A percentile compares a stretch with the other conserved stretches of the same genome.
Evolutionary conservation across 1,139 yeast species (phyloP).

Genomic region (Hyphopichia khmerensis): DNA sequence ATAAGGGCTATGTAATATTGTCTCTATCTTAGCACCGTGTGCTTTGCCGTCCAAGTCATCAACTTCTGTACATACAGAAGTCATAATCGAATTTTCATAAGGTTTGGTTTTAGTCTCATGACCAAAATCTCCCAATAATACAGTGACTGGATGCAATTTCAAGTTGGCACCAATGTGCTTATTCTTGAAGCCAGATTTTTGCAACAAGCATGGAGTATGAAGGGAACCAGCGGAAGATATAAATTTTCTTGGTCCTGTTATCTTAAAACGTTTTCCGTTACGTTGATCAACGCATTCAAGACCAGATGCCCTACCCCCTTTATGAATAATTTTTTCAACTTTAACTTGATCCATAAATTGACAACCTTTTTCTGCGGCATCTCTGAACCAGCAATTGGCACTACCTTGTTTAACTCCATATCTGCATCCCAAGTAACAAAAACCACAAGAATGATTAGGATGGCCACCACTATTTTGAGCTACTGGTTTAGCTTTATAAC

Average conservation of each 20-base stretch:
- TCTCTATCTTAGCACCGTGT: slow-evolving; percentile 59
- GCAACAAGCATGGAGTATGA: slow-evolving; percentile 51
- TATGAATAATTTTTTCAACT: slow-evolving; percentile 41
- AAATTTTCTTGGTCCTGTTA: slow-evolving; percentile 48
- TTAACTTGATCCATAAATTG: slow-evolving; percentile 49
- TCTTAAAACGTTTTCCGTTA: slow-evolving; percentile 31
- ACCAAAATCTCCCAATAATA: slow-evolving; percentile 45
- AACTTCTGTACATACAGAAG: slow-evolving; percentile 48
- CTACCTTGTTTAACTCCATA: slow-evolving; percentile 58
- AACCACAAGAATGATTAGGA: slow-evolving; percentile 47
- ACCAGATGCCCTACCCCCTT: slow-evolving; percentile 46
- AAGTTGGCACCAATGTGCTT: slow-evolving; percentile 54
- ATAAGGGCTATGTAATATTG: slow-evolving; percentile 48
- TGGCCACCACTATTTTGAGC: slow-evolving; percentile 55
- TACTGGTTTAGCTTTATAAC: slow-evolving; percentile 40
- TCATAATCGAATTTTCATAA: slow-evolving; percentile 47
- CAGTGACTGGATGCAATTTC: slow-evolving; percentile 53
- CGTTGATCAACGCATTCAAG: slow-evolving; percentile 33
- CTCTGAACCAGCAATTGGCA: slow-evolving; percentile 51
- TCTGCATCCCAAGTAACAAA: slow-evolving; percentile 54
- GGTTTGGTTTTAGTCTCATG: slow-evolving; percentile 34
- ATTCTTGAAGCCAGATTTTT: slow-evolving; percentile 53
- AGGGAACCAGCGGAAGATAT: slow-evolving; percentile 53
- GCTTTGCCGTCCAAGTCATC: slow-evolving; percentile 56
- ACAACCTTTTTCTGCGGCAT: slow-evolving; percentile 50